Evolutionary conservation across 768 basidiomycete genomes (phyloP), one percentile per base, ranked within the genome.

Genomic region (Tremella yokohamensis): DNA sequence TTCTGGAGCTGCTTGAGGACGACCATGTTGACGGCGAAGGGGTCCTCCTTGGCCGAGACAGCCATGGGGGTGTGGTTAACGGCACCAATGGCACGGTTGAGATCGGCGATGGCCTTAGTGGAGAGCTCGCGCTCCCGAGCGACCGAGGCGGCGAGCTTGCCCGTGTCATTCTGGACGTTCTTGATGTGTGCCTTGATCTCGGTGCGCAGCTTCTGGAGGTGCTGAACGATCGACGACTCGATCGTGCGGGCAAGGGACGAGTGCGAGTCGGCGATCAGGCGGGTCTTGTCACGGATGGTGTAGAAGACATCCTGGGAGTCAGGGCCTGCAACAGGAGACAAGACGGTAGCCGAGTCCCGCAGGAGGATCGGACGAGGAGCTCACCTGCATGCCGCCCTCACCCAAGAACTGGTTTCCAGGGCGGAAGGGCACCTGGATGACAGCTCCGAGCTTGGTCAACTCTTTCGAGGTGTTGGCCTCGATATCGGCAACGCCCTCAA

Each of bases 171-270:
- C 82, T 94, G 91, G 9, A 97, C 85, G 42, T 88, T 90, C 84
- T 89, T 92, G 75, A 99, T 88, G 77, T 99, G 96, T 1, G 93
- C 94, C 79, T 97, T 98, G 76, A 99, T 91, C 77, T 99, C 96
- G 1, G 84, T 80, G 26, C 87, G 80, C n/a, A 98, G 83, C 77
- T 98, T 98, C 78, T 96, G 88, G 8, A 99, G 83, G 75, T 98
- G 96, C 76, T 97, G 92, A 1, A 99, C 94, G 70, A 98, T 97
- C 3, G 91, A 94, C 29, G 87, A 88, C 65, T 99, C 93, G 71
- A 99, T 88, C 6, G 96, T 98, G 29, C 91, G 85, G 1, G 93
- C 94, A 8, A 99, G 84, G 71, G 92, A 94, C 11, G 93, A 90
- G 70, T 98, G 93, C 54, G 94, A 90, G 78, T 98, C 96, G 0